A percentile compares a stretch with the other conserved stretches of the same genome.
Evolutionary conservation across 208 protist genomes (phyloP).

Genomic region (Acanthamoeba royreba): DNA sequence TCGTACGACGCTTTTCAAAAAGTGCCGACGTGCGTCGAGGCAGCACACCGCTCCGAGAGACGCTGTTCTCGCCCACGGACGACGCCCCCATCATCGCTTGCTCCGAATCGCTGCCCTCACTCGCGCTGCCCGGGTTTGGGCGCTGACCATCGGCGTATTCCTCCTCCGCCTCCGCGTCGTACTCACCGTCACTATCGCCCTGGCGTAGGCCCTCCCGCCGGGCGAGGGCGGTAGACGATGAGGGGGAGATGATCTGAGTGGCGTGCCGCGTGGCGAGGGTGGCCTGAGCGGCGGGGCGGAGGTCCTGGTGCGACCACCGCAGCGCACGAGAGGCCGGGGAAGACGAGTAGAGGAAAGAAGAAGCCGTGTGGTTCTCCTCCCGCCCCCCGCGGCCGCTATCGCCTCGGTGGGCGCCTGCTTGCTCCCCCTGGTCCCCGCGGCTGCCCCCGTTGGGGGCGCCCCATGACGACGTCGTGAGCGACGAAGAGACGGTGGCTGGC

Average conservation of each 20-base stretch:
- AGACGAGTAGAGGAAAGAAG: not conserved
- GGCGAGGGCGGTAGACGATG: not conserved
- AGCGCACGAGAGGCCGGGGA: not conserved
- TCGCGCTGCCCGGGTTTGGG: no score
- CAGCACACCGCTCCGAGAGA: not conserved
- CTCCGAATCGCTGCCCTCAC: no score
- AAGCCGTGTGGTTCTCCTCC: no score
- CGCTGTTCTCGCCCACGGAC: not conserved
- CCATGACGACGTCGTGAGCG: not conserved
- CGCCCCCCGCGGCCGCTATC: not conserved
- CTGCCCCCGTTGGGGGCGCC: not conserved
- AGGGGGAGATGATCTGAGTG: not conserved
- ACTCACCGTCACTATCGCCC: not conserved
- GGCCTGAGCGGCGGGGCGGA: not conserved
- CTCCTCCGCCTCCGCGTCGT: no score
- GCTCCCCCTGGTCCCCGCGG: not conserved
- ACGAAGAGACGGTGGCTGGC: not conserved
- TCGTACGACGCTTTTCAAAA: not conserved
- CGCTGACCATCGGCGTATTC: no score
- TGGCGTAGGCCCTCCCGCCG: not conserved
- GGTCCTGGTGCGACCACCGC: not conserved
- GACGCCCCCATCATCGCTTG: not conserved
- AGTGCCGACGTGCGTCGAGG: not conserved
- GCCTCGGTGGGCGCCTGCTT: no score
- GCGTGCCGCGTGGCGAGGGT: not conserved